phyloP scores from a whole-genome alignment of 495 filamentous ascomycete species.

The Sabuloglossum arenarium region DNA sequence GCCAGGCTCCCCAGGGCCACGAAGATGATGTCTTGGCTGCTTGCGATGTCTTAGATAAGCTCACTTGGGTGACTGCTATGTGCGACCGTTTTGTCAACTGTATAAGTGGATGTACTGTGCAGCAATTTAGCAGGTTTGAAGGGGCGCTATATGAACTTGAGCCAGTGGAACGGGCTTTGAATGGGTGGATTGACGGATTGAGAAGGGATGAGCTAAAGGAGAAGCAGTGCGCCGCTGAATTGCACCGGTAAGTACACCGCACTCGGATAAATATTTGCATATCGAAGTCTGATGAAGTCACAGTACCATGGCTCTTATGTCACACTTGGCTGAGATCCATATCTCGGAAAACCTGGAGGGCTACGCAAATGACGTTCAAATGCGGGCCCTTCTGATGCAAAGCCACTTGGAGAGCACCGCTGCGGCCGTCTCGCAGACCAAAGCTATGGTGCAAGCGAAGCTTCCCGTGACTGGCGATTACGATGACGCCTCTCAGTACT shows the following conservation, averaged over 20 bases:
- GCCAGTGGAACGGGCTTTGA: constrained; percentile 75
- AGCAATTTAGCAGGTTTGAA: constrained; percentile 55
- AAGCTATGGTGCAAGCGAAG: constrained; percentile 41
- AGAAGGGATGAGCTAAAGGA: constrained; percentile 75
- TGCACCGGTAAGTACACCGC: constrained; percentile 33
- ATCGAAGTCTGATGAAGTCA: neutral
- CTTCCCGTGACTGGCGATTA: constrained; percentile 29
- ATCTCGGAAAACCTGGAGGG: constrained; percentile 49
- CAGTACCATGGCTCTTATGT: constrained; percentile 57
- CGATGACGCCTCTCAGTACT: constrained; percentile 40
- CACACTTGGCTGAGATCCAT: constrained; percentile 63
- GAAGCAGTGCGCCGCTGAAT: constrained; percentile 54
- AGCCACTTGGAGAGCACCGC: constrained; percentile 64
- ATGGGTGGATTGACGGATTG: constrained; percentile 69
- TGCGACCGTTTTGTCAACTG: constrained; percentile 66
- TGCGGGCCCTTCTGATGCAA: constrained; percentile 52
- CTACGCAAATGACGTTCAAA: constrained; percentile 61
- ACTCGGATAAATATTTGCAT: neutral
- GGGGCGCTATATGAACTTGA: constrained; percentile 73
- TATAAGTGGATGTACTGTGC: constrained; percentile 51
- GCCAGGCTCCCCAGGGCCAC: constrained; percentile 29
- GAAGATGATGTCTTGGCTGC: constrained; percentile 59
- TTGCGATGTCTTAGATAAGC: constrained; percentile 63
- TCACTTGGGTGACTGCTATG: constrained; percentile 63
- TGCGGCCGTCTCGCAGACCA: constrained; percentile 39